A percentile compares a stretch with the other conserved stretches of the same genome.
Evolutionary conservation across 2,329 filamentous ascomycete genomes (phyloP).

Genomic region (Talaromyces pinophilus): DNA sequence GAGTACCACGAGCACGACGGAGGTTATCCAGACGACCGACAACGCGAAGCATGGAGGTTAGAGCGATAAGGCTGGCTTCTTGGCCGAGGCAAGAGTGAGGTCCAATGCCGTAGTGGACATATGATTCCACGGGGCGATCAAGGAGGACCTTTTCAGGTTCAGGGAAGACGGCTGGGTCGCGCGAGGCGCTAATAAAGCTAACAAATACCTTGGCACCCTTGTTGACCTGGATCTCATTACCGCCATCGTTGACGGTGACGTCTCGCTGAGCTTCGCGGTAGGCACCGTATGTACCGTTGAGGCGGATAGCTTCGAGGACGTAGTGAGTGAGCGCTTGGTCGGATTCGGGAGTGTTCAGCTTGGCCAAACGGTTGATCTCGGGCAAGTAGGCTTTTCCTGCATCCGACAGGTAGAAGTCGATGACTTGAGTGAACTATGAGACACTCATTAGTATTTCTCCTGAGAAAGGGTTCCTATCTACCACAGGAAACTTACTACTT

Average conservation of each 20-base stretch:
- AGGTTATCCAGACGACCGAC: constrained; percentile 64
- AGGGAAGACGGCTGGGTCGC: constrained; percentile 62
- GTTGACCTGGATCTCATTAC: constrained; percentile 52
- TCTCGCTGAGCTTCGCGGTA: constrained; percentile 57
- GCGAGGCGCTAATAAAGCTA: constrained; percentile 61
- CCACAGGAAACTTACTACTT: constrained; percentile 55
- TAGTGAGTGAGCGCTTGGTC: constrained; percentile 69
- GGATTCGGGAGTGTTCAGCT: constrained; percentile 56
- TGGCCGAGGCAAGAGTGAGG: constrained; percentile 64
- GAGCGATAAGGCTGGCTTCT: constrained; percentile 60
- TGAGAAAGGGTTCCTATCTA: no score
- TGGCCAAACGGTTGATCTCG: constrained; percentile 63
- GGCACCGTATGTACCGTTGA: constrained; percentile 64
- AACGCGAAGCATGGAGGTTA: constrained; percentile 68
- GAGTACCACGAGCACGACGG: constrained; percentile 61
- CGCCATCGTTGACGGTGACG: constrained; percentile 56
- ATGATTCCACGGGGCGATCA: constrained; percentile 62
- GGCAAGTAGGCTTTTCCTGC: constrained; percentile 58
- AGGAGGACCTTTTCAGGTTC: constrained; percentile 63
- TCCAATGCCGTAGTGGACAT: constrained; percentile 66
- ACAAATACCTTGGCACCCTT: constrained; percentile 64
- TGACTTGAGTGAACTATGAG: constrained; percentile 65
- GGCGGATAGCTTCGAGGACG: constrained; percentile 69
- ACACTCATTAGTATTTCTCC: background rate
- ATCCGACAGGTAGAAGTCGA: constrained; percentile 70